Base-by-base conservation (phyloP, 208 protist genomes). In the Sergeia podlipaevii region DNA sequence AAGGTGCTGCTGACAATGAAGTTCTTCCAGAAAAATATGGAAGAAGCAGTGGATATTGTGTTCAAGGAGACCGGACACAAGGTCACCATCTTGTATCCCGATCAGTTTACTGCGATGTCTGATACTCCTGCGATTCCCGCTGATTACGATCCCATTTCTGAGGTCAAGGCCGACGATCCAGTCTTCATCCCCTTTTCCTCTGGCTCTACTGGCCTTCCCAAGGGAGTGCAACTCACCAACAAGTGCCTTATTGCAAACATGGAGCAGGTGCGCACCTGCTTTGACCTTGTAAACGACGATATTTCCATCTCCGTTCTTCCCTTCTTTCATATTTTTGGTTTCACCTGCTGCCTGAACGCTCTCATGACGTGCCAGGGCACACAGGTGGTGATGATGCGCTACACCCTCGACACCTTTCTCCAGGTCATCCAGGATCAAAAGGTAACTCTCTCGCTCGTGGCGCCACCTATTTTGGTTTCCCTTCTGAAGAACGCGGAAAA, bases 261-360 rank as follows among this genome's bases (percentile, higher is more conserved):
- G 10, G 37, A 57, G 44, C 76, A 79, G 15, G 18, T 29, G 13
- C 38, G 26, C n/a, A 37, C 27, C 2, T 26, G 38, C 17, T 73
- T 78, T 42, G 10, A 58, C 15, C 34, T 61, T 17, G 32, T 49
- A 1, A n/a, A 15, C 27, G 38, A 74, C 3, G 77, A 79, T 2
- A 57, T 69, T 0, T 51, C 60, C 13, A 32, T 91, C n/a, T 49
- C 63, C n/a, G 49, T 89, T 1, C 43, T 94, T 10, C 86, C 86
- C 17, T 74, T 78, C 28, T 96, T 82, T 28, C 89, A 96, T 59
- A 90, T 94, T 60, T 96, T 89, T 62, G 86, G 77, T 27, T 60
- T 91, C 52, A 75, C 84, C 11, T 49, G 80, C 21, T 58, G 75
- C 21, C 15, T 87, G 17, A 51, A 65, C 42, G 17, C 27, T 27